Evolutionary conservation across 192 early-diverging fungal species (phyloP), one percentile per base, ranked within the genome.

Genomic region (Cetraspora pellucida): DNA sequence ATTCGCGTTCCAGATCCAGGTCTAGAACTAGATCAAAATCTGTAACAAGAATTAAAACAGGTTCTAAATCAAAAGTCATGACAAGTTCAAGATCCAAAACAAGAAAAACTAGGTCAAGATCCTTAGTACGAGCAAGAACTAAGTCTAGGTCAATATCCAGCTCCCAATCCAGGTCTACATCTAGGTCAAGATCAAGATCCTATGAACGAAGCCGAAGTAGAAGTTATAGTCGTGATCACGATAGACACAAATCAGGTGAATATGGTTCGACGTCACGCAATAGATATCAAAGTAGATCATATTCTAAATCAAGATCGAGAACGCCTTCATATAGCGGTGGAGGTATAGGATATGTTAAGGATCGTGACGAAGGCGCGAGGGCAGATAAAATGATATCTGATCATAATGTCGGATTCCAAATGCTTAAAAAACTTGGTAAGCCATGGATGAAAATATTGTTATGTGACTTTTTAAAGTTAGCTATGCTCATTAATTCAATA

Each of bases 351-450:
- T 75, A 50, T 19, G 17, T 45, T 25, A 55, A 44, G 23, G 25
- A 60, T 9, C 27, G 25, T 25, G 72, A 74, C 25, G 74, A 75
- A 63, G 25, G 19, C 9, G 46, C 74, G 0, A 44, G 74, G 46
- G 6, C 74, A 19, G 74, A 75, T 58, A 75, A 64, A 64, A 75
- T 75, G 74, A 75, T 75, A 75, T 75, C 74, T 63, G 74, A 75
- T 31, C 58, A 46, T 6, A 75, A 75, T 65, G 74, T 75, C 27
- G 74, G 74, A 19, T 75, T 75, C 27, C 74, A 75, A 50, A 75
- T 75, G 37, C 30, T 75, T n/a, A 75, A 75, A 23, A 75, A 75
- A 75, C 30, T 75, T 30, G 74, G 74, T 75, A 59, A 37, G 7
- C 7, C 7, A 37, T 37, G 0, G 37, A 37, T 37, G 7, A 37